These are phyloP conservation scores for Aspergillus cristatus DNA, from an alignment of 495 filamentous ascomycete genomes.

Conservation along the genomic window DNA sequence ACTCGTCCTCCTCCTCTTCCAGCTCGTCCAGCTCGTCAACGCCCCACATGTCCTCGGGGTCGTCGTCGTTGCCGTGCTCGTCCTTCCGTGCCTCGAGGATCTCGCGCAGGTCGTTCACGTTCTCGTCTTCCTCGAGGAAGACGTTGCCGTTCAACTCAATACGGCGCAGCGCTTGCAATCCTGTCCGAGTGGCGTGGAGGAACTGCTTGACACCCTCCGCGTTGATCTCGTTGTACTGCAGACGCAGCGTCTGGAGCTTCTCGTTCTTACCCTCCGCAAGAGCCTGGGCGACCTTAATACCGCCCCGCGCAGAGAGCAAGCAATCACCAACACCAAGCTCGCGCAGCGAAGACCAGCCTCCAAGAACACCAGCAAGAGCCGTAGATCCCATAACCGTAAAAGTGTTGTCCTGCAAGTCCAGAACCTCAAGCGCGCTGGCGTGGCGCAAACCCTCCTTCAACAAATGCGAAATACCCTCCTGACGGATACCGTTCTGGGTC, in stretches of 20 bases:
- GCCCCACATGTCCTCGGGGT: constrained; percentile 62
- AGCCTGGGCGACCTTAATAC: constrained; percentile 60
- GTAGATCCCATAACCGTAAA: constrained; percentile 75
- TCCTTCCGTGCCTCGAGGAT: constrained; percentile 49
- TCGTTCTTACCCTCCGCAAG: constrained; percentile 65
- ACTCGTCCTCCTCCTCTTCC: constrained; percentile 60
- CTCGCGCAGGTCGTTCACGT: constrained; percentile 42
- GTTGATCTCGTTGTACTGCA: constrained; percentile 95
- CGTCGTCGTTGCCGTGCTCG: constrained; percentile 40
- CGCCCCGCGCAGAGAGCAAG: constrained; percentile 71
- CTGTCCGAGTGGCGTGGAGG: constrained; percentile 49
- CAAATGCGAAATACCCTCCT: constrained; percentile 76
- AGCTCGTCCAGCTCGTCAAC: constrained; percentile 77
- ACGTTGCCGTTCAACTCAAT: constrained; percentile 96
- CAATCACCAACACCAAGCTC: constrained; percentile 90
- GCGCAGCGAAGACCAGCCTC: constrained; percentile 61
- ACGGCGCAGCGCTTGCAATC: constrained; percentile 62
- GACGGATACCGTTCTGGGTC: constrained; percentile 96
- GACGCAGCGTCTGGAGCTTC: constrained; percentile 65
- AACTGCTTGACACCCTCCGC: constrained; percentile 60
- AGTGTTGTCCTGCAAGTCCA: constrained; percentile 96
- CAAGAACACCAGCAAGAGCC: constrained; percentile 65
- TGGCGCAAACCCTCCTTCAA: constrained; percentile 66
- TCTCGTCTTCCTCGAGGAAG: constrained; percentile 75
- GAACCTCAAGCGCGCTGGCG: constrained; percentile 51